phyloP scores from a whole-genome alignment of 148 eudicot species.

The Salicornia ramosissima region DNA sequence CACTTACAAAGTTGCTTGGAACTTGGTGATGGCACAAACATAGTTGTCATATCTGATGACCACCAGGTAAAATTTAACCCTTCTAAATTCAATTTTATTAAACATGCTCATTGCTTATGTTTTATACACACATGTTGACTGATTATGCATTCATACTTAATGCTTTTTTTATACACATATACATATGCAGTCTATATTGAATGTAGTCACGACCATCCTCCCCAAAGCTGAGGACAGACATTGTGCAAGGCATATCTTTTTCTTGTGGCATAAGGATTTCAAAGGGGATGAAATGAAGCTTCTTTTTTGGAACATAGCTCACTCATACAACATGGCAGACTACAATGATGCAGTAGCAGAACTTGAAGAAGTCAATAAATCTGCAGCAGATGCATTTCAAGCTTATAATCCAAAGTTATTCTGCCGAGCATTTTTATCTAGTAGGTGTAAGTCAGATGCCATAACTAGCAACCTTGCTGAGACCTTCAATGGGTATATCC shows the following conservation, averaged over 20 bases:
- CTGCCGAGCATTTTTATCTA: background rate
- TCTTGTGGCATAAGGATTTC: too few species aligned
- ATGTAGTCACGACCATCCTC: background rate
- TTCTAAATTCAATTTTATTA: too few species aligned
- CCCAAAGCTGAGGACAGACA: background rate
- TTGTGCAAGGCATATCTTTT: too few species aligned
- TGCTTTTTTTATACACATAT: too few species aligned
- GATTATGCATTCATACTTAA: too few species aligned
- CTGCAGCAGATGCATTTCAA: too few species aligned
- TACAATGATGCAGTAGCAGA: background rate
- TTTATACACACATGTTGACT: too few species aligned
- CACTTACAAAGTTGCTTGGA: background rate
- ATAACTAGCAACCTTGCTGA: too few species aligned
- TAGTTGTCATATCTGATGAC: background rate
- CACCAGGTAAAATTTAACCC: too few species aligned
- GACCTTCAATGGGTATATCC: too few species aligned
- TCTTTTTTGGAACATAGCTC: background rate
- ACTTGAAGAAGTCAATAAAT: background rate
- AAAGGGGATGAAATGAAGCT: conserved; percentile 2
- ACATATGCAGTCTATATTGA: background rate
- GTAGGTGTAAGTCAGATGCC: too few species aligned
- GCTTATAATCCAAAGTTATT: background rate
- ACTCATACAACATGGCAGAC: background rate
- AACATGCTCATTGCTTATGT: too few species aligned
- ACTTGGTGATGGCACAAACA: background rate